phyloP scores from a whole-genome alignment of 1,139 yeast genomes.

The Petasospora fabianii region DNA sequence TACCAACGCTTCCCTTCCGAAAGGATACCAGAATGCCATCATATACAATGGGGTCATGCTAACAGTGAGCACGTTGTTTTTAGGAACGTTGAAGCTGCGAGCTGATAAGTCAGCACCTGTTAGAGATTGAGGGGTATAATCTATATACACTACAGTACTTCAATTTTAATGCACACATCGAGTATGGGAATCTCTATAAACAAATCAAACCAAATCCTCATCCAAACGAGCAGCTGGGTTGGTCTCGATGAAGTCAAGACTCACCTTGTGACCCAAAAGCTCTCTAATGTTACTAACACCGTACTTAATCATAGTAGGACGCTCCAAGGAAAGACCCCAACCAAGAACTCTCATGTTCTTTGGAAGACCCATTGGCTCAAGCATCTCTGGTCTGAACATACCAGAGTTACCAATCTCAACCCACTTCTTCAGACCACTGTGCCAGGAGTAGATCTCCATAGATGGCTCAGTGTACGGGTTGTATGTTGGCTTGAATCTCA shows the following conservation, averaged over 20 bases:
- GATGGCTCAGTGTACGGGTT: slow-evolving; percentile 99
- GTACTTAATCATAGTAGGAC: slow-evolving; percentile 99
- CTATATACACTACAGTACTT: not conserved
- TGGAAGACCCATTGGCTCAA: slow-evolving; percentile 97
- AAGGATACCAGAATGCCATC: slow-evolving; percentile 29
- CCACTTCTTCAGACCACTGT: slow-evolving; percentile 92
- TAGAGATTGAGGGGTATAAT: slow-evolving; percentile 1
- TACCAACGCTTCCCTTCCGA: slow-evolving; percentile 16
- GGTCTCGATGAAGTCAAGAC: slow-evolving; percentile 87
- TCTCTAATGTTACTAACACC: slow-evolving; percentile 95
- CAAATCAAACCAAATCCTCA: slow-evolving; percentile 38
- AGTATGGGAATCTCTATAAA: no score
- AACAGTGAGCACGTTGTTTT: slow-evolving; percentile 25
- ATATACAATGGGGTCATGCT: slow-evolving; percentile 31
- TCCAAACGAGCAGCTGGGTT: slow-evolving; percentile 98
- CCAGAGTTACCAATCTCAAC: slow-evolving; percentile 99
- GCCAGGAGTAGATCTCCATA: slow-evolving; percentile 96
- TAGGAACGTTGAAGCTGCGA: slow-evolving; percentile 9
- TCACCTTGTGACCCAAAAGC: slow-evolving; percentile 89
- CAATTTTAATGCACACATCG: no score
- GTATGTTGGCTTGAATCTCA: slow-evolving; percentile 97
- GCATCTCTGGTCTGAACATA: slow-evolving; percentile 99
- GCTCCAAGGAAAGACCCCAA: slow-evolving; percentile 95
- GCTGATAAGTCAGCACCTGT: slow-evolving; percentile 1
- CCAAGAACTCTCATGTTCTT: slow-evolving; percentile 92